Percentiles rank a stretch among this genome's conserved stretches.
phyloP scores from a whole-genome alignment of 2,329 filamentous ascomycete genomes.

The Colletotrichum euphorbiae region DNA sequence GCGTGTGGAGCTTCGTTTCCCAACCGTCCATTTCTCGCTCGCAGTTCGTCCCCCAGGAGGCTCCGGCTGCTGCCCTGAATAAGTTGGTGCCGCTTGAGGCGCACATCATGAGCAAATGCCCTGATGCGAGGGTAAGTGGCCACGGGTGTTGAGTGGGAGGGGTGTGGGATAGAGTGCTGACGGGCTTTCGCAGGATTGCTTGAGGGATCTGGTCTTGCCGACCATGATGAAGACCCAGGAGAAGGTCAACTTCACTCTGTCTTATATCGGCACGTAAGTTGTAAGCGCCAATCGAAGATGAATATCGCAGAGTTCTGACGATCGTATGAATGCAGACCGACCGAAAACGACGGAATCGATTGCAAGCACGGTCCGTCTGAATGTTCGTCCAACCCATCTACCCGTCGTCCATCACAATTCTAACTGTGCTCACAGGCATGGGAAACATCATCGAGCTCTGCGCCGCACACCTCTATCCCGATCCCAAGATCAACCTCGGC shows the following conservation, averaged over 20 bases:
- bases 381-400: conserved; percentile 57
- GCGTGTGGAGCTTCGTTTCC: conserved; percentile 24
- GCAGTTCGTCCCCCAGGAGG: conserved; percentile 16
- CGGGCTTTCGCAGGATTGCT: conserved; percentile 69
- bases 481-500: conserved; percentile 88
- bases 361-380: conserved; percentile 93
- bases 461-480: conserved; percentile 83
- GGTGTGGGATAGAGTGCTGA: conserved; percentile 1
- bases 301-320: neutral
- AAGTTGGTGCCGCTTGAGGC: conserved; percentile 82
- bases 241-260: conserved; percentile 91
- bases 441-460: conserved; percentile 97
- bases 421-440: conserved; percentile 62
- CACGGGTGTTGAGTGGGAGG: neutral
- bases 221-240: conserved; percentile 84
- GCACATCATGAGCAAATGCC: conserved; percentile 98
- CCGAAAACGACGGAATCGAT: conserved; percentile 82
- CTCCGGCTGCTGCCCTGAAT: conserved; percentile 23
- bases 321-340: conserved; percentile 59
- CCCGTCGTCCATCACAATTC: neutral
- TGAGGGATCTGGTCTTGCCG: conserved; percentile 84
- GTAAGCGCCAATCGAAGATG: neutral
- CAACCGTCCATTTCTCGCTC: neutral
- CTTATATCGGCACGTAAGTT: conserved; percentile 84
- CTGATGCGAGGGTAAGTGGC: conserved; percentile 76